Conservation (phyloP, 768 basidiomycete genomes). For the Nidularia pulvinata region DNA sequence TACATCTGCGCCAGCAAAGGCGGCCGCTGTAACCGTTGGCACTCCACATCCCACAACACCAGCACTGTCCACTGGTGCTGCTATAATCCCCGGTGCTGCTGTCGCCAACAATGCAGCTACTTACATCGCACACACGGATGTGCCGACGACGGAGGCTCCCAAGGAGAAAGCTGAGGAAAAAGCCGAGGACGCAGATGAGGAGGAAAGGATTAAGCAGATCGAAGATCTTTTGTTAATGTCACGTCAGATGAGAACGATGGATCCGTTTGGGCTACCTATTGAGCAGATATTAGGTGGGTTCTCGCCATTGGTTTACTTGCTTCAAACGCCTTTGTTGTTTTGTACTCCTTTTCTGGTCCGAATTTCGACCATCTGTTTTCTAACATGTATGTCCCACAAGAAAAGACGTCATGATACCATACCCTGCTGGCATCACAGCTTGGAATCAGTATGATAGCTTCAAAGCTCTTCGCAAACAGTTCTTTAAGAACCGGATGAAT, state of each 20-base stretch:
- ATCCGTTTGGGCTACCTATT: slow-evolving; percentile 35
- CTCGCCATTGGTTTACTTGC: slow-evolving; percentile 5
- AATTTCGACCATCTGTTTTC: not conserved
- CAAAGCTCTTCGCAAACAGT: slow-evolving; percentile 20
- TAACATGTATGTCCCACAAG: slow-evolving; percentile 14
- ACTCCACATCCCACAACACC: not conserved
- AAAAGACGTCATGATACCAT: slow-evolving; percentile 40
- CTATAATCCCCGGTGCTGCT: not conserved
- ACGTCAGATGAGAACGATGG: slow-evolving; percentile 30
- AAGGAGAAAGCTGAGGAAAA: slow-evolving; percentile 5
- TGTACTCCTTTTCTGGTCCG: not conserved
- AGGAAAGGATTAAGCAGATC: slow-evolving; percentile 32
- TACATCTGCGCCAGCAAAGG: slow-evolving; percentile 2
- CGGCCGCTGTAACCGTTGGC: not conserved
- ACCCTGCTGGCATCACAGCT: slow-evolving; percentile 12
- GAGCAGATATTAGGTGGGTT: no score
- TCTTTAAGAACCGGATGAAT: slow-evolving; percentile 25
- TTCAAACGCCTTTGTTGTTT: slow-evolving; percentile 35
- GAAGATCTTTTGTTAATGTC: slow-evolving; percentile 30
- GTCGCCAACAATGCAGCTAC: not conserved
- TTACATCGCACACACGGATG: no score
- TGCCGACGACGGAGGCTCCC: not conserved
- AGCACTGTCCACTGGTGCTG: not conserved
- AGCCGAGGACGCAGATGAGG: slow-evolving; percentile 15
- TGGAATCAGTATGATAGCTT: slow-evolving; percentile 10